Percentiles rank a stretch among this genome's conserved stretches.
Conservation (phyloP, 371 early-diverging fungal species). For the Capniomyces stellatus region DNA sequence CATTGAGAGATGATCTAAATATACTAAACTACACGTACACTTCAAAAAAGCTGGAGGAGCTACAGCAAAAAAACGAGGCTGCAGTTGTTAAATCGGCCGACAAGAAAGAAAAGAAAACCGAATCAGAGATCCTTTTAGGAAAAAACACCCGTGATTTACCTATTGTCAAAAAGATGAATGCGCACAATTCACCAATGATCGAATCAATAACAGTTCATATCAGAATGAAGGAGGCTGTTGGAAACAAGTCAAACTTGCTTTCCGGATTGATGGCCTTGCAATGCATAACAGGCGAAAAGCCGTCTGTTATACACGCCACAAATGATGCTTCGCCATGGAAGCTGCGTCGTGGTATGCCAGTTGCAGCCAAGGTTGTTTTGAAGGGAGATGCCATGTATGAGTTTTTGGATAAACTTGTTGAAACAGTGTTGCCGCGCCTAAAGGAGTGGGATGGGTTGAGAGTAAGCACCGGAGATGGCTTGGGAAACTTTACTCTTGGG, state of each 20-base stretch:
- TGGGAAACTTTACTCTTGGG: slow-evolving; percentile 68
- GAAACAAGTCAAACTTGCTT: slow-evolving; percentile 73
- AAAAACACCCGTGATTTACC: slow-evolving; percentile 11
- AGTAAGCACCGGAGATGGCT: slow-evolving; percentile 55
- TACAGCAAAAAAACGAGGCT: slow-evolving; percentile 1
- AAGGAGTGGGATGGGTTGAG: slow-evolving; percentile 79
- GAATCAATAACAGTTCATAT: slow-evolving; percentile 22
- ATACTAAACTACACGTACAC: slow-evolving; percentile 62
- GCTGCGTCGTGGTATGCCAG: slow-evolving; percentile 72
- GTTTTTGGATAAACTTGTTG: slow-evolving; percentile 85
- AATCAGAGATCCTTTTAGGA: not conserved
- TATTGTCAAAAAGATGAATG: slow-evolving; percentile 1
- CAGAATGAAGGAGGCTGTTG: slow-evolving; percentile 51
- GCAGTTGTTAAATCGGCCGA: slow-evolving; percentile 14
- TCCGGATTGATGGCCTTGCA: slow-evolving; percentile 82
- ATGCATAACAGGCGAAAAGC: slow-evolving; percentile 65
- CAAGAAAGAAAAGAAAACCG: slow-evolving; percentile 7
- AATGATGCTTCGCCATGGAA: slow-evolving; percentile 67
- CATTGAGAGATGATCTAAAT: slow-evolving; percentile 69
- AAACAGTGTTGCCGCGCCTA: slow-evolving; percentile 82
- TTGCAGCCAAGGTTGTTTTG: slow-evolving; percentile 61
- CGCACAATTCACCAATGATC: slow-evolving; percentile 16
- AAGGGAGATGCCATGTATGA: slow-evolving; percentile 75
- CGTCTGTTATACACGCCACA: slow-evolving; percentile 63
- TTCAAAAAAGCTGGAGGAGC: slow-evolving; percentile 7